These are phyloP conservation scores for Tricholoma furcatifolium DNA, from an alignment of 768 basidiomycete genomes.

Conservation along the genomic window DNA sequence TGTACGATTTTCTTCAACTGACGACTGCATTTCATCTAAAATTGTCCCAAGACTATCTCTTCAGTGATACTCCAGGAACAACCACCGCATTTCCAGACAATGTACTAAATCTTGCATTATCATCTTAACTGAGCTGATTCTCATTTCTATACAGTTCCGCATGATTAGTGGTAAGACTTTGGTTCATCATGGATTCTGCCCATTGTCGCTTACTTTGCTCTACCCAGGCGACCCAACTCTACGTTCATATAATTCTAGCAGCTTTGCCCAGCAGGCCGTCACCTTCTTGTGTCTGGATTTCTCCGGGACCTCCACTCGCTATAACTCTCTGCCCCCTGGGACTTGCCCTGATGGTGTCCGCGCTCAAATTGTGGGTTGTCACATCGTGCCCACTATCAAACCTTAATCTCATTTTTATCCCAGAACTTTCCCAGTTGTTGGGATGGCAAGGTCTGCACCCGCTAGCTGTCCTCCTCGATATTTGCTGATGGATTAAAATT, in stretches of 20 bases:
- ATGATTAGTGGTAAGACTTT: slow-evolving; percentile 45
- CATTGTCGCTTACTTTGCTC: not conserved
- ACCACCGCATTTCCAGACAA: slow-evolving; percentile 57
- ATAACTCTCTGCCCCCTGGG: slow-evolving; percentile 37
- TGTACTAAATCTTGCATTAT: slow-evolving; percentile 27
- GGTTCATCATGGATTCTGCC: too few relatives aligned
- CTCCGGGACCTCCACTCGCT: slow-evolving; percentile 35
- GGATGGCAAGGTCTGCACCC: slow-evolving; percentile 45
- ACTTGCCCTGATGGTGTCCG: slow-evolving; percentile 47
- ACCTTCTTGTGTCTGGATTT: slow-evolving; percentile 50
- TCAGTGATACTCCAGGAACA: slow-evolving; percentile 41
- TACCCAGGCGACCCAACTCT: slow-evolving; percentile 38
- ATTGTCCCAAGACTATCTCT: slow-evolving; percentile 42
- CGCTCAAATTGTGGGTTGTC: slow-evolving; percentile 43
- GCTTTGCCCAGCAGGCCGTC: slow-evolving; percentile 44
- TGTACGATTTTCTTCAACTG: slow-evolving; percentile 21
- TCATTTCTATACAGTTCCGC: slow-evolving; percentile 38
- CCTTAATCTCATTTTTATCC: not conserved
- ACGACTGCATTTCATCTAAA: not conserved
- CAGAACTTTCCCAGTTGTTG: slow-evolving; percentile 57
- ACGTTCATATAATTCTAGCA: slow-evolving; percentile 45
- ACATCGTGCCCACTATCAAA: not conserved
- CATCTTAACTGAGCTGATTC: slow-evolving; percentile 1
- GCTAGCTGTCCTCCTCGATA: not conserved
- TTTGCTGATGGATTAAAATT: not conserved